A percentile compares a stretch with the other conserved stretches of the same genome.
phyloP scores from a whole-genome alignment of 2,329 filamentous ascomycete genomes.

The Orbilia quercus region DNA sequence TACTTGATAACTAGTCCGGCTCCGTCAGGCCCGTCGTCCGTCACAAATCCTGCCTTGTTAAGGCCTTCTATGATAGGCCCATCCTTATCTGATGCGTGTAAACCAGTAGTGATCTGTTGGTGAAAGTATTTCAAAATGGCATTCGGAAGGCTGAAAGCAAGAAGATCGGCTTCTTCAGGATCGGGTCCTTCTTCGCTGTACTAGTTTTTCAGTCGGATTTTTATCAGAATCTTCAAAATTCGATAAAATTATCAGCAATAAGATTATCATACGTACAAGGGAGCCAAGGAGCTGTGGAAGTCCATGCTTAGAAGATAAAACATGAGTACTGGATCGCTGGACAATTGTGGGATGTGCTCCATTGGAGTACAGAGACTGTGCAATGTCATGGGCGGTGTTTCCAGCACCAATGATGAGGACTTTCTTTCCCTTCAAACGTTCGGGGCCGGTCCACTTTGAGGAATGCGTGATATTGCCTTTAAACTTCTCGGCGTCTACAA shows the following conservation, averaged over 20 bases:
- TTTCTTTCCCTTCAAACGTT: constrained; percentile 68
- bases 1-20: constrained; percentile 73
- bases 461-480: constrained; percentile 71
- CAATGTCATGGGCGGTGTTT: constrained; percentile 77
- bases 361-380: constrained; percentile 74
- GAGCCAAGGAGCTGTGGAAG: constrained; percentile 69
- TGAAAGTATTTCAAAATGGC: constrained; percentile 73
- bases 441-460: constrained; percentile 68
- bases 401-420: constrained; percentile 75
- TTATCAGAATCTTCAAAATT: constrained; percentile 2
- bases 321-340: constrained; percentile 74
- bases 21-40: constrained; percentile 70
- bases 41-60: constrained; percentile 70
- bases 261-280: constrained; percentile 61
- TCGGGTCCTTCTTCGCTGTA: constrained; percentile 68
- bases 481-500: constrained; percentile 68
- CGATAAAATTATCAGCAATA: background rate
- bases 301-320: constrained; percentile 70
- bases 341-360: constrained; percentile 75
- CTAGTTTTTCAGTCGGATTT: constrained; percentile 60
- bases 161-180: constrained; percentile 74
- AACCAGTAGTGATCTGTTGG: constrained; percentile 13
- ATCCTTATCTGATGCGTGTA: constrained; percentile 60
- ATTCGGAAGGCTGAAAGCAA: constrained; percentile 70
- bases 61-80: constrained; percentile 65